phyloP scores from a whole-genome alignment of 2,329 filamentous ascomycete genomes.

The Monosporascus sp. region DNA sequence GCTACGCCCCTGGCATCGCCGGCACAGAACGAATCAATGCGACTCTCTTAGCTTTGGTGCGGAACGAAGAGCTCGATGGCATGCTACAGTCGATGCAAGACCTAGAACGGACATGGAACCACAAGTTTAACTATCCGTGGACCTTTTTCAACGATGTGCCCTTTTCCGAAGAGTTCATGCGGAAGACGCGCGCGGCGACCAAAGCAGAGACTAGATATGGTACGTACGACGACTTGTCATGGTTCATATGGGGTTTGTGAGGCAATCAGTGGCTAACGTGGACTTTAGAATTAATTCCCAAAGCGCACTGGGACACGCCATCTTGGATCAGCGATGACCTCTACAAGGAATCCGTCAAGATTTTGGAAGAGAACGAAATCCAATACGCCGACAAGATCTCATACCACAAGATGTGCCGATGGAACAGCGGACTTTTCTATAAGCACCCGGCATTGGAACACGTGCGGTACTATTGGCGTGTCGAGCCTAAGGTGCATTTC shows the following conservation, averaged over 20 bases:
- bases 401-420: conserved; percentile 98
- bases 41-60: conserved; percentile 84
- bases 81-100: conserved; percentile 87
- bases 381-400: conserved; percentile 86
- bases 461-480: conserved; percentile 93
- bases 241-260: neutral
- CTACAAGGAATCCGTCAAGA: conserved; percentile 76
- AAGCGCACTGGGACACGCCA: conserved; percentile 89
- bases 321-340: conserved; percentile 88
- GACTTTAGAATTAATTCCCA: conserved; percentile 74
- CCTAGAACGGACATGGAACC: conserved; percentile 91
- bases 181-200: conserved; percentile 70
- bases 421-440: conserved; percentile 98
- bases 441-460: conserved; percentile 83
- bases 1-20: conserved; percentile 70
- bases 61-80: conserved; percentile 80
- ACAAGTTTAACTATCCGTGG: conserved; percentile 99
- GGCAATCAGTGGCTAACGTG: conserved; percentile 20
- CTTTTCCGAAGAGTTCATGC: conserved; percentile 91
- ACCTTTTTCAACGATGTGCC: conserved; percentile 97
- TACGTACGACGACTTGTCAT: conserved; percentile 31
- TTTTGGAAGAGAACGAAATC: conserved; percentile 77
- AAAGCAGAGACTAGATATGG: conserved; percentile 85
- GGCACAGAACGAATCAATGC: conserved; percentile 86
- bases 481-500: conserved; percentile 97